Percentiles rank a stretch among this genome's conserved stretches.
phyloP scores from a whole-genome alignment of 371 early-diverging fungal genomes.

The Syncephalastrum racemosum region DNA sequence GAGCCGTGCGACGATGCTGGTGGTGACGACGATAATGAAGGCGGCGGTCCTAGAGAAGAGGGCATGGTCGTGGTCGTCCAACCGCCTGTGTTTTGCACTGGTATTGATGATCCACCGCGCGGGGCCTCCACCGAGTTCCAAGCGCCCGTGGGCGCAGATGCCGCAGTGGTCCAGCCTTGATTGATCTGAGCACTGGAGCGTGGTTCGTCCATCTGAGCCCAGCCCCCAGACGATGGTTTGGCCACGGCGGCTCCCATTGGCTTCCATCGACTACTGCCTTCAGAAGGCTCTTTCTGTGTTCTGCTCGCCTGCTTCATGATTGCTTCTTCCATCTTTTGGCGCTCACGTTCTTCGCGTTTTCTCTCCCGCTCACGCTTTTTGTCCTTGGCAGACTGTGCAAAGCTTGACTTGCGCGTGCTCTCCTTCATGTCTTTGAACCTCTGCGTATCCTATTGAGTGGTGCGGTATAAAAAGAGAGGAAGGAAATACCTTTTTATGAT shows the following conservation, averaged over 20 bases:
- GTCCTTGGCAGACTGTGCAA: slow-evolving; percentile 36
- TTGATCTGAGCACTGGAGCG: not conserved
- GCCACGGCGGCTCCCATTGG: slow-evolving; percentile 8
- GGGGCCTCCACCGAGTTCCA: too few species aligned
- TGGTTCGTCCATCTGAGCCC: slow-evolving; percentile 6
- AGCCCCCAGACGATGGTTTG: slow-evolving; percentile 7
- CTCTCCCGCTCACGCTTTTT: slow-evolving; percentile 66
- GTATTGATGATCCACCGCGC: too few species aligned
- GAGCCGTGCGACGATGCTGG: not conserved
- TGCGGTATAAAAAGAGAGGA: not conserved
- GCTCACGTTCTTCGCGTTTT: slow-evolving; percentile 67
- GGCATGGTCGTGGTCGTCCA: too few species aligned
- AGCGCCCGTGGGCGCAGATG: not conserved
- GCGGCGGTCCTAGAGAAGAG: too few species aligned
- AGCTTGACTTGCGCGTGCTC: slow-evolving; percentile 38
- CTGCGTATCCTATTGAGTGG: slow-evolving; percentile 24
- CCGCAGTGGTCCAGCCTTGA: not conserved
- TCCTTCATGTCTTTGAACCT: slow-evolving; percentile 82
- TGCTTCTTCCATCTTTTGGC: slow-evolving; percentile 67
- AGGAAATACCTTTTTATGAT: slow-evolving; percentile 63
- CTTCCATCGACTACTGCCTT: not conserved
- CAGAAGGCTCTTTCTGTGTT: slow-evolving; percentile 6
- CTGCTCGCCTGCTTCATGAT: slow-evolving; percentile 48
- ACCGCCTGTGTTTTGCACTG: too few species aligned
- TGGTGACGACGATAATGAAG: not conserved